These are phyloP conservation scores for Neoscytalidium dimidiatum DNA, from an alignment of 2,329 filamentous ascomycete genomes.

Conservation along the genomic window DNA sequence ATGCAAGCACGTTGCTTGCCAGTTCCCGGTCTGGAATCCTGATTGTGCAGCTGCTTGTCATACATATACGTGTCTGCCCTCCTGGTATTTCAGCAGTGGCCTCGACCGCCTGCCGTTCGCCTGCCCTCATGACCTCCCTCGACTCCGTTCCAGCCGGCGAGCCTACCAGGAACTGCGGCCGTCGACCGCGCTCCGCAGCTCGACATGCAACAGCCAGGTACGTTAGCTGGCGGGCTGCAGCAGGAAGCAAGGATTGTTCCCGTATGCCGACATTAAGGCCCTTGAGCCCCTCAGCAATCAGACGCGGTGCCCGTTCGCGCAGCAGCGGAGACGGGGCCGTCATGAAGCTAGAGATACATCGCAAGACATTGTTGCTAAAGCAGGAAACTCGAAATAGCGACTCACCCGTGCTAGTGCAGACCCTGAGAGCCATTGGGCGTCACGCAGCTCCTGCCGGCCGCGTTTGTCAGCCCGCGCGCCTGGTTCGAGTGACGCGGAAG, in stretches of 20 bases:
- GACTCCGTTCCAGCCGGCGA: neutral
- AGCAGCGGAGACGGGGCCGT: neutral
- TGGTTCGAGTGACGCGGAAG: conserved; percentile 19
- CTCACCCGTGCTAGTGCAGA: conserved; percentile 13
- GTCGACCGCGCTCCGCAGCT: neutral
- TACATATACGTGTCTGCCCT: conserved; percentile 13
- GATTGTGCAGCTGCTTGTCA: conserved; percentile 12
- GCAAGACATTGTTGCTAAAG: conserved; percentile 19
- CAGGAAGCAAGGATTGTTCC: conserved; percentile 17
- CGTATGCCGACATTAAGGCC: neutral
- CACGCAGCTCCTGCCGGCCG: conserved; percentile 13
- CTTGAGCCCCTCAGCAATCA: neutral
- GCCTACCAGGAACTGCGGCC: neutral
- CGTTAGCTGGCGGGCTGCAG: conserved; percentile 2
- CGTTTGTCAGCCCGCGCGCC: conserved; percentile 20
- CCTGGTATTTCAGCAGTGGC: conserved; percentile 4
- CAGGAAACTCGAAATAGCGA: conserved; percentile 13
- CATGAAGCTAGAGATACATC: neutral
- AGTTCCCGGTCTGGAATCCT: conserved; percentile 16
- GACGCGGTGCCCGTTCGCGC: neutral
- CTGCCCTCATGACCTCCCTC: neutral
- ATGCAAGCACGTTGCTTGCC: conserved; percentile 20
- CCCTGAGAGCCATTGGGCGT: conserved; percentile 21
- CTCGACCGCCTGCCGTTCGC: neutral
- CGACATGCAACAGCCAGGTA: neutral